phyloP scores from a whole-genome alignment of 441 rosid genomes.

The Eutrema salsugineum region DNA sequence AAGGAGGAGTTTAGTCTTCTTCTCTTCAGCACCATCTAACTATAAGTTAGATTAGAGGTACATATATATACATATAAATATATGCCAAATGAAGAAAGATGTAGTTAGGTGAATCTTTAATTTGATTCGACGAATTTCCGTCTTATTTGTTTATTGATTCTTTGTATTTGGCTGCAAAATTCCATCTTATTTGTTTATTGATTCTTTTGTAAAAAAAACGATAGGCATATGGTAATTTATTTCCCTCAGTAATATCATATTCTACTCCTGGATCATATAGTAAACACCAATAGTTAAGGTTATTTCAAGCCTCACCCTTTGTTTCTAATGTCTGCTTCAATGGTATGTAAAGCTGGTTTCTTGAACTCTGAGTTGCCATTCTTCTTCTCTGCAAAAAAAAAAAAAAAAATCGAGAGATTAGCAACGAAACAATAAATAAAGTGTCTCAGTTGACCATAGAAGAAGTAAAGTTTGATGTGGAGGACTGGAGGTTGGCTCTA shows the following conservation, averaged over 20 bases:
- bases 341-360: constrained; percentile 37
- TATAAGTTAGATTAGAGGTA: not conserved
- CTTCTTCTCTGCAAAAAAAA: constrained; percentile 50
- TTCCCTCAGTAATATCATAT: not conserved
- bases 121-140: too few species aligned
- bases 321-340: constrained; percentile 43
- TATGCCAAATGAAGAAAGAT: not conserved
- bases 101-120: not conserved
- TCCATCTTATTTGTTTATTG: not conserved
- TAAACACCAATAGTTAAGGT: not conserved
- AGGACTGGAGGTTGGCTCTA: not conserved
- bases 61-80: not conserved
- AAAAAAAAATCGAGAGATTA: not conserved
- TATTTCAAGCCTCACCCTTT: constrained; percentile 39
- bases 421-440: too few species aligned
- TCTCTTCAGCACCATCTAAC: not conserved
- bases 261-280: not conserved
- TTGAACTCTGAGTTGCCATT: constrained; percentile 46
- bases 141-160: too few species aligned
- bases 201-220: constrained; percentile 11
- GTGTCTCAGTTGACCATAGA: not conserved
- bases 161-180: not conserved
- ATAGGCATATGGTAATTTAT: not conserved
- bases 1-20: not conserved
- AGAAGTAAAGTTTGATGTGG: not conserved